Percentiles rank a stretch among this genome's conserved stretches.
Evolutionary conservation across 2,329 filamentous ascomycete genomes (phyloP).

Genomic region (Lachnellula arida): DNA sequence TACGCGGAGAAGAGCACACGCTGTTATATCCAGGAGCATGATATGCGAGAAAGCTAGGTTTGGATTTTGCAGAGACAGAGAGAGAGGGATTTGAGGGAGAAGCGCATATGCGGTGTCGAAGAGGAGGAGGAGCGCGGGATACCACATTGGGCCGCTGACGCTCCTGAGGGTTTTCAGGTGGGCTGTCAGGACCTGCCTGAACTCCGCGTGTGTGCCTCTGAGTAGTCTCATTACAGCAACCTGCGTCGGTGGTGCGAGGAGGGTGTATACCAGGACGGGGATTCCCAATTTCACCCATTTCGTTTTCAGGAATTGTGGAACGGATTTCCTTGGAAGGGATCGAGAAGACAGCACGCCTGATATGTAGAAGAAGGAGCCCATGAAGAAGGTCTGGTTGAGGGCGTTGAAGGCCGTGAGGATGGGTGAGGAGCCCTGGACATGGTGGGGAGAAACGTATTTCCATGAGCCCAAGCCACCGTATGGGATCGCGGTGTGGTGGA

Average conservation of each 20-base stretch:
- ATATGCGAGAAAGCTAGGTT: background rate
- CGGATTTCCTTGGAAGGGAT: constrained; percentile 1
- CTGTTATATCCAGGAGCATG: background rate
- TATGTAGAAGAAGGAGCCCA: constrained; percentile 11
- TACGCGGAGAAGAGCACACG: background rate
- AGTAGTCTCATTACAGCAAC: constrained; percentile 1
- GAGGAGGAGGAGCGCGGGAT: background rate
- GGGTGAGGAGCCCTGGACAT: background rate
- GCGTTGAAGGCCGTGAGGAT: constrained; percentile 7
- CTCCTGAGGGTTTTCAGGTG: background rate
- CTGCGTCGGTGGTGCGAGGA: constrained; percentile 1
- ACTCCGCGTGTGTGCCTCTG: background rate
- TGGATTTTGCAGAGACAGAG: too few relatives aligned
- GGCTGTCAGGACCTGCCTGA: background rate
- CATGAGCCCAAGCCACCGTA: constrained; percentile 8
- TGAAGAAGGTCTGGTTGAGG: constrained; percentile 10
- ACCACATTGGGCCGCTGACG: constrained; percentile 4
- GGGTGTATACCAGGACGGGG: constrained; percentile 2
- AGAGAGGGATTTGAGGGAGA: background rate
- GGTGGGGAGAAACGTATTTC: constrained; percentile 2
- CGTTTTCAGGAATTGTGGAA: constrained; percentile 1
- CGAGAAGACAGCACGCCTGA: constrained; percentile 4
- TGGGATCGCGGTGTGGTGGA: constrained; percentile 6
- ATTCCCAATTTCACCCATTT: constrained; percentile 6
- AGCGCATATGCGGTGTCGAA: constrained; percentile 1